A percentile compares a stretch with the other conserved stretches of the same genome.
Evolutionary conservation across 177 flowering plant species (phyloP).

Genomic region (Vitis hybrid): DNA sequence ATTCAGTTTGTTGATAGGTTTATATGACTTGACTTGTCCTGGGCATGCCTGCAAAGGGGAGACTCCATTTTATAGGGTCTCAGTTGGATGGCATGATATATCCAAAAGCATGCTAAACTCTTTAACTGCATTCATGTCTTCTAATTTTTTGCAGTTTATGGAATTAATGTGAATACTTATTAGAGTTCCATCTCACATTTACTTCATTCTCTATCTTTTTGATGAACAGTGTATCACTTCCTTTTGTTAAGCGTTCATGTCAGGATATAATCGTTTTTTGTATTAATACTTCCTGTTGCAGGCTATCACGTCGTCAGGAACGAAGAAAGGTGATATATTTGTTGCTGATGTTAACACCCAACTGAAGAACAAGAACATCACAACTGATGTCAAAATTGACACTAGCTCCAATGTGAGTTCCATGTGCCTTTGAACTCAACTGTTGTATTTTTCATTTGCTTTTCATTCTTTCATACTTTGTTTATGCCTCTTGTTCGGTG

Average conservation of each 20-base stretch:
- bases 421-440: not conserved
- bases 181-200: too few species aligned
- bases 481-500: not conserved
- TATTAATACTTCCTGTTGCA: conserved; percentile 20
- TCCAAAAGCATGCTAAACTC: too few species aligned
- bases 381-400: conserved; percentile 87
- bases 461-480: not conserved
- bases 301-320: conserved; percentile 72
- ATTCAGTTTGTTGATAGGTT: too few species aligned
- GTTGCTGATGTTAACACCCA: conserved; percentile 82
- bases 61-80: too few species aligned
- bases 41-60: too few species aligned
- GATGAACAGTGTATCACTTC: too few species aligned
- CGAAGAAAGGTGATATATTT: conserved; percentile 70
- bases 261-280: not conserved
- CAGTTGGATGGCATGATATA: too few species aligned
- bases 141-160: too few species aligned
- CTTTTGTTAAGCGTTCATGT: not conserved
- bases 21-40: too few species aligned
- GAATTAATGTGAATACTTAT: too few species aligned
- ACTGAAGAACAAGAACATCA: conserved; percentile 69
- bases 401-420: conserved; percentile 66
- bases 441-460: not conserved
- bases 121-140: too few species aligned
- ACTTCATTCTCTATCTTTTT: too few species aligned